These are phyloP conservation scores for Ophiostoma perfectum DNA, from an alignment of 2,329 filamentous ascomycete genomes.

Conservation along the genomic window DNA sequence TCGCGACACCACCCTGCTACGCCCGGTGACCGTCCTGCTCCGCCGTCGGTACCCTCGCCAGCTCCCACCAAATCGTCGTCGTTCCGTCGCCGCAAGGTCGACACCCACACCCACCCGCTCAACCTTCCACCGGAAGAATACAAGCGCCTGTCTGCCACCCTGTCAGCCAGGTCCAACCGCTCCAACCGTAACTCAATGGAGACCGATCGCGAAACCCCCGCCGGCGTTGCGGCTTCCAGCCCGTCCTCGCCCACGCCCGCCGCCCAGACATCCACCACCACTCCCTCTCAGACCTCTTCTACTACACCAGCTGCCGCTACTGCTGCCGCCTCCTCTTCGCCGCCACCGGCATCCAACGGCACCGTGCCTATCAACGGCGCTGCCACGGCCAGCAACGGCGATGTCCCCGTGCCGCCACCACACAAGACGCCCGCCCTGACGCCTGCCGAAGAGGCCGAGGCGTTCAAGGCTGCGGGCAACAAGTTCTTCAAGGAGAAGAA, in stretches of 20 bases:
- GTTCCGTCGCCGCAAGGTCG: slow-evolving; percentile 50
- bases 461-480: slow-evolving; percentile 88
- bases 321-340: not conserved
- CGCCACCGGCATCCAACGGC: slow-evolving; percentile 20
- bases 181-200: slow-evolving; percentile 67
- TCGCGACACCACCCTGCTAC: slow-evolving; percentile 9
- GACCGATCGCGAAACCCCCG: slow-evolving; percentile 60
- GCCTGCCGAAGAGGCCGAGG: slow-evolving; percentile 73
- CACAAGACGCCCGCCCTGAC: slow-evolving; percentile 61
- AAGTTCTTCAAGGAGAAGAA: slow-evolving; percentile 95
- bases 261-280: slow-evolving; percentile 33
- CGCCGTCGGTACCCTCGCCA: slow-evolving; percentile 16
- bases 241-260: slow-evolving; percentile 34
- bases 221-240: slow-evolving; percentile 31
- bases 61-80: slow-evolving; percentile 39
- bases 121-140: slow-evolving; percentile 88
- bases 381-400: slow-evolving; percentile 34
- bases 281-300: slow-evolving; percentile 8
- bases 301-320: not conserved
- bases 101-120: slow-evolving; percentile 74
- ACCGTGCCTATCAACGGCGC: slow-evolving; percentile 47
- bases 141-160: slow-evolving; percentile 58
- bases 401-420: slow-evolving; percentile 61
- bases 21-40: not conserved
- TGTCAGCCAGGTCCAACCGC: slow-evolving; percentile 44